These are phyloP conservation scores for Globisporangium paddicum DNA, from an alignment of 352 stramenopile genomes.

Conservation along the genomic window DNA sequence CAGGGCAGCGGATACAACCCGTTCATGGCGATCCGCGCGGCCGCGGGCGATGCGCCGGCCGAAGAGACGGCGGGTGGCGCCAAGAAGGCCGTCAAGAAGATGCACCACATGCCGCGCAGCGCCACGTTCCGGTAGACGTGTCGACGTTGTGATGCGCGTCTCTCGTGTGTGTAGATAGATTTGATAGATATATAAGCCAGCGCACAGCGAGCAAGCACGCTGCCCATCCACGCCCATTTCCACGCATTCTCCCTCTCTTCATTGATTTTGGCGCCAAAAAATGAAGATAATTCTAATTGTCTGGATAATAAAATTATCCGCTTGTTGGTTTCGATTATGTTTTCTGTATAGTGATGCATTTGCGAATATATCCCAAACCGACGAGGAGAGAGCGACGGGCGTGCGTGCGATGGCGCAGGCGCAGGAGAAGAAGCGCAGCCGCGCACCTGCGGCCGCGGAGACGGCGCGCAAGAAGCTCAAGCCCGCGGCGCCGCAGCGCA, in stretches of 20 bases:
- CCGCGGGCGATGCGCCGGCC: constrained; percentile 14
- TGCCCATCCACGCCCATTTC: neutral
- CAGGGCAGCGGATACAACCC: constrained; percentile 61
- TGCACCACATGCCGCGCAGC: constrained; percentile 81
- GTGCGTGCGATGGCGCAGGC: constrained; percentile 8
- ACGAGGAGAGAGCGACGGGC: neutral
- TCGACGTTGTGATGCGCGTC: neutral
- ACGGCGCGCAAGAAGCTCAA: constrained; percentile 17
- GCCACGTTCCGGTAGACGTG: constrained; percentile 70
- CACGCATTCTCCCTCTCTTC: neutral
- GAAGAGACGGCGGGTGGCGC: constrained; percentile 23
- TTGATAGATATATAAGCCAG: constrained; percentile 8
- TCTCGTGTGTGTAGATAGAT: constrained; percentile 10
- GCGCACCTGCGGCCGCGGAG: neutral
- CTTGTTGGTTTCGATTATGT: constrained; percentile 9
- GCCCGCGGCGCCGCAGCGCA: neutral
- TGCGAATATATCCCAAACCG: neutral
- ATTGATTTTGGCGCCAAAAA: constrained; percentile 15
- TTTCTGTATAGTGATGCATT: neutral
- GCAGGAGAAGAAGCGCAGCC: constrained; percentile 13
- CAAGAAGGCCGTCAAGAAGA: constrained; percentile 66
- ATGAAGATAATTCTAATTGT: constrained; percentile 6
- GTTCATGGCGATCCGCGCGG: constrained; percentile 56
- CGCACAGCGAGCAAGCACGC: neutral
- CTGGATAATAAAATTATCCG: too few species aligned